Evolutionary conservation across 192 early-diverging fungal genomes (phyloP).

Genomic region (Thamnidium elegans): DNA sequence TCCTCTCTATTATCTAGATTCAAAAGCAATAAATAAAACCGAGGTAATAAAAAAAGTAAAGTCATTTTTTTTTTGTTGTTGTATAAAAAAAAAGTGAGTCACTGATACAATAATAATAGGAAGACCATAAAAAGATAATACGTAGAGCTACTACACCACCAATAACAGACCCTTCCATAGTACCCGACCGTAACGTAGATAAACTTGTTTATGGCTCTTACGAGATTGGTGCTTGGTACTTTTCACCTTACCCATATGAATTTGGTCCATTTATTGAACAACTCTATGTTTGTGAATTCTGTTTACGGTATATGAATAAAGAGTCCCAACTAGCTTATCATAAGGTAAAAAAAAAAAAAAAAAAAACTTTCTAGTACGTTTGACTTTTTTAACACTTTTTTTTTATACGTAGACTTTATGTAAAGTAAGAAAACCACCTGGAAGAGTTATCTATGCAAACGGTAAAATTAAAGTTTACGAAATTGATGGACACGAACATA

Average conservation of each 20-base stretch:
- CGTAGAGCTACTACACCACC: constrained; percentile 3
- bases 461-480: constrained; percentile 68
- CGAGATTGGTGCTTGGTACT: constrained; percentile 91
- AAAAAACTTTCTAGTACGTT: background rate
- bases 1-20: background rate
- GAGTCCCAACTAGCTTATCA: constrained; percentile 63
- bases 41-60: too few relatives aligned
- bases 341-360: constrained; percentile 40
- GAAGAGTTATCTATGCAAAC: constrained; percentile 79
- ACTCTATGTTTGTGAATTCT: constrained; percentile 88
- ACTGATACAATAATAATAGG: background rate
- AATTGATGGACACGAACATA: constrained; percentile 84
- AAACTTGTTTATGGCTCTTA: constrained; percentile 73
- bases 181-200: constrained; percentile 38
- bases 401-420: constrained; percentile 51
- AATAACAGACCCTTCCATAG: constrained; percentile 15
- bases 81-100: too few relatives aligned
- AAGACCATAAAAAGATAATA: constrained; percentile 8
- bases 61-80: too few relatives aligned
- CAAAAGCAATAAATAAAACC: background rate
- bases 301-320: constrained; percentile 90
- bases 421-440: constrained; percentile 64
- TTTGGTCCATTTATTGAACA: constrained; percentile 62
- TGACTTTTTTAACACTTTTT: constrained; percentile 8
- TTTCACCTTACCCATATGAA: constrained; percentile 91